Base-by-base conservation (phyloP, 1,284 basidiomycete species). In the Entoloma clypeatum region DNA sequence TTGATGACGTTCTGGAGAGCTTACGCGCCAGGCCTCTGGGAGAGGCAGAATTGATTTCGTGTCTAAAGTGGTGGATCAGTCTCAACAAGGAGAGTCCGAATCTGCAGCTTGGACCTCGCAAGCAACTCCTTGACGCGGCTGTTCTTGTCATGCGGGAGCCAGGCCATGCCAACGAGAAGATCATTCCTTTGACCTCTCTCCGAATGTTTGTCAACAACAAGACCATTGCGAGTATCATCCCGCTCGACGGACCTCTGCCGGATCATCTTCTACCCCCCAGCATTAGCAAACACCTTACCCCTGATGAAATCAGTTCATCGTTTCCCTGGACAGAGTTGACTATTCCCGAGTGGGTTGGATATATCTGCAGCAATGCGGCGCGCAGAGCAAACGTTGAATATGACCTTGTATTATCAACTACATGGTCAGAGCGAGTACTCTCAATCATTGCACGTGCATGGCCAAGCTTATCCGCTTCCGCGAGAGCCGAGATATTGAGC, bases 61-160 rank as follows among this genome's bases (percentile, higher is more conserved):
- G 90, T 60, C 69, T 98, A 49, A 77, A 80, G 44, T 99, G 95
- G 95, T 96, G 93, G 88, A 78, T 86, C 39, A 62, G 65, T 17
- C 62, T 91, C 10, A 78, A 79, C 28, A 72, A 75, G 34, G 71
- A 75, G 24, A 60, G 74, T 19, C 62, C 64, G 17, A 59, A 61
- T 31, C 50, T 60, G 16, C 60, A 70, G n/a, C 60, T 77, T 32
- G 55, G 64, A 5, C 65, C 69, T 30, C 75, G 84, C 17, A 60
- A 67, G 2, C 72, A 86, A 47, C 69, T 94, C 5, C 62, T 94
- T 6, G 74, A 84, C 43, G 83, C 82, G 3, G 79, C 84, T 0
- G 69, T 94, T 8, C 58, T 92, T 10, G 64, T 74, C 2, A 54
- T 62, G 6, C 68, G 67, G 27, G 61, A 62, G 21, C 55, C 64